Evolutionary conservation across 2,329 filamentous ascomycete species (phyloP), one percentile per base, ranked within the genome.

Genomic region (Clarireedia sp.): DNA sequence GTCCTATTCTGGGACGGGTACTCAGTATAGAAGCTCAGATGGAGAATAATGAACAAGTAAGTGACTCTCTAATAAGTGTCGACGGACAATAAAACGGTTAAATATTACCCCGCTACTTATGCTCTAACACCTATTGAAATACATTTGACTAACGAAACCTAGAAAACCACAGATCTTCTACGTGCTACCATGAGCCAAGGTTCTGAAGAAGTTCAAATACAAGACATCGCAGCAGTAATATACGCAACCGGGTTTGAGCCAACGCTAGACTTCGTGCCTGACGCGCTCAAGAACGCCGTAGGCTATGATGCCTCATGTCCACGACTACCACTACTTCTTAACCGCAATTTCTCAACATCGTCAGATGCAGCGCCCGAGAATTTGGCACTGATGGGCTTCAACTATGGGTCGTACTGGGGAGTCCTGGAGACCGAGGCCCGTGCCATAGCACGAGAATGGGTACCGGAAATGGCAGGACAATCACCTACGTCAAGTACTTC

Each of bases 1-100:
- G 59, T 59, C 56, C 62, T 57, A 8, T 60, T 54, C 10, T 54
- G 53, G 46, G 54, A 55, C 38, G 53, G 17, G 24, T 62, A 14
- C 21, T 23, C 10, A 16, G 16, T 12, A 9, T 55, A 29, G 24
- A 23, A 46, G 10, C 29, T 10, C 49, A 45, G 19, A 46, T 6
- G 10, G 19, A 46, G 21, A n/a, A 23, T 16, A 16, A 23, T 4
- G 3, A 8, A 2, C 2, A 12, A 14, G 51, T 47, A 26, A 53
- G 43, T 47, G 17, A 2, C 2, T 48, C 5, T 48, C n/a, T n/a
- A 33, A 2, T 3, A 19, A n/a, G 10, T 10, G 8, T n/a, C 16
- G 17, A 17, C 16, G 17, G 16, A 41, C 17, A 19, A 41, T n/a
- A 41, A 5, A n/a, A 41, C 8, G 9, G 3, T 41, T 12, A 19